Evolutionary conservation across 345 rosid genomes (phyloP), one percentile per base, ranked within the genome.

Genomic region (Trapa bicornis): DNA sequence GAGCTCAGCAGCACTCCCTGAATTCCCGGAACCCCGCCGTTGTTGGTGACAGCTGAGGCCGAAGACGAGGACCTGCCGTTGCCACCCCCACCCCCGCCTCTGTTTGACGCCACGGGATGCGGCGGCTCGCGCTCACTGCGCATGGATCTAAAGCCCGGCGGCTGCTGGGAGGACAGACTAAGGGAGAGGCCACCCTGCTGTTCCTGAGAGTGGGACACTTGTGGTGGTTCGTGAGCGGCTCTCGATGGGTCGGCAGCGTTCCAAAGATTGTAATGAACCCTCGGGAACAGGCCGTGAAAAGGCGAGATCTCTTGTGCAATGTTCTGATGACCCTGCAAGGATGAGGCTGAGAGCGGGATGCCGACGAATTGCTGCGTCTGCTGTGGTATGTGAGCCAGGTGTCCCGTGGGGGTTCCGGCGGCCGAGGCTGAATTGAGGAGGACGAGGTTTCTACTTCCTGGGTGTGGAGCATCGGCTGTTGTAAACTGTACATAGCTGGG

Each of bases 401-500:
- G 82, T 85, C 80, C 84, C 85, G 91, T 77, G 71, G 73, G 75
- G 48, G 48, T 13, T 45, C 48, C 48, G 45, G 86, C 48, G 47
- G 72, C 75, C 47, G 77, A 69, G 16, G 84, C 75, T 17, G 89
- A 76, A 80, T 87, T 87, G 69, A 83, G 81, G 74, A 83, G 79
- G 53, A 85, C 47, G 38, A 83, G 75, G 79, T 81, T 84, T 80
- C 69, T 8, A 73, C 70, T 3, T 67, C 76, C 57, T 2, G 81
- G 70, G 53, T 81, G 81, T 11, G 84, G 80, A n/a, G 85, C 80
- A 65, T 77, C 70, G 73, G 92, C 74, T 76, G 96, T 76, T 76
- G 96, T 76, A 80, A 86, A 89, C 65, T 87, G 97, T 71, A 88
- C 95, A 73, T 94, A 94, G 42, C 86, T 76, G 64, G 98, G 98